Conservation (phyloP, 1,284 basidiomycete genomes). For the Ustilago hordei region DNA sequence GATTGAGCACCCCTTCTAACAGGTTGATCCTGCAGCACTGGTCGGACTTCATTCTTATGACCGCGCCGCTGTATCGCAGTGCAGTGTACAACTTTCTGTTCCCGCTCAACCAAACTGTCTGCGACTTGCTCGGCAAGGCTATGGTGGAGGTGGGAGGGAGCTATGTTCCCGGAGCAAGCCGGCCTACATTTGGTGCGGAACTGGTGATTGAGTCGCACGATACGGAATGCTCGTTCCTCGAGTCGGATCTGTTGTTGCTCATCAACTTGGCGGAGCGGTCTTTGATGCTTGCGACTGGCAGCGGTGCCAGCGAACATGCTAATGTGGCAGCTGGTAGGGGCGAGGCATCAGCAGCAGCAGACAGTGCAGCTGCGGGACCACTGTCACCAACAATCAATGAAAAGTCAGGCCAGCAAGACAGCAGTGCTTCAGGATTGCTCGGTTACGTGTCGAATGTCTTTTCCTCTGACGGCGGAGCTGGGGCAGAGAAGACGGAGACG, state of each 20-base stretch:
- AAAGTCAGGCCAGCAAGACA: constrained; percentile 8
- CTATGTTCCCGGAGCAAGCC: constrained; percentile 59
- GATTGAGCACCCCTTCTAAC: constrained; percentile 79
- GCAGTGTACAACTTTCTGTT: constrained; percentile 78
- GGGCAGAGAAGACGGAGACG: constrained; percentile 9
- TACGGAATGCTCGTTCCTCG: constrained; percentile 34
- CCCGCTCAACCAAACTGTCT: constrained; percentile 84
- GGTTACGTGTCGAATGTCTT: constrained; percentile 62
- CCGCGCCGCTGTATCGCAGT: constrained; percentile 83
- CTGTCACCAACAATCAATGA: constrained; percentile 13
- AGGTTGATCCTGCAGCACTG: constrained; percentile 88
- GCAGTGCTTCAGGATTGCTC: constrained; percentile 33
- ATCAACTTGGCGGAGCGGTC: constrained; percentile 55
- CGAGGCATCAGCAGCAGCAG: constrained; percentile 1
- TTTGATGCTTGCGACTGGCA: constrained; percentile 36
- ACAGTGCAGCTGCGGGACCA: neutral
- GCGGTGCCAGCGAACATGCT: neutral
- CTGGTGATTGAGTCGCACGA: constrained; percentile 35
- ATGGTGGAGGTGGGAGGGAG: constrained; percentile 73
- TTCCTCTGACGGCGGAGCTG: constrained; percentile 23
- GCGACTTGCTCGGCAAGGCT: constrained; percentile 77
- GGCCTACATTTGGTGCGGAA: constrained; percentile 46
- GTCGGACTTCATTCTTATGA: constrained; percentile 95
- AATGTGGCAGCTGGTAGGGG: neutral
- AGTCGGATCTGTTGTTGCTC: constrained; percentile 53